A percentile compares a stretch with the other conserved stretches of the same genome.
These are phyloP conservation scores for Coffea canephora DNA, from an alignment of 257 asterid species.

Conservation along the genomic window DNA sequence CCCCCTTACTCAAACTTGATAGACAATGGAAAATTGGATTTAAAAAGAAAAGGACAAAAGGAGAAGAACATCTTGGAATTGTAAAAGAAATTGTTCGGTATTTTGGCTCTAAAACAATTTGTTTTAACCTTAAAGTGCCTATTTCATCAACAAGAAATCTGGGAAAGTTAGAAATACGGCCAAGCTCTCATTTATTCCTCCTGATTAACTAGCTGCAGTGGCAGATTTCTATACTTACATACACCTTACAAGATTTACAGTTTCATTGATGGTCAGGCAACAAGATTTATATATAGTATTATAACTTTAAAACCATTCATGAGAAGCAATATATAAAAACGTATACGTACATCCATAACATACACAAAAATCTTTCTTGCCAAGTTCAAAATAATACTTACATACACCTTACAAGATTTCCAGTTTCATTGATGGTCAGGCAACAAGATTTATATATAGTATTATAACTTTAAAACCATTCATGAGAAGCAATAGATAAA, in stretches of 20 bases:
- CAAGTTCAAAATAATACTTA: background rate
- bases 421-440: background rate
- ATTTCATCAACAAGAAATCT: no score
- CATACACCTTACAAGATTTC: background rate
- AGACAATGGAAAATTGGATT: background rate
- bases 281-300: no score
- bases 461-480: no score
- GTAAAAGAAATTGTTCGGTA: no score
- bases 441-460: no score
- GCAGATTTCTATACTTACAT: background rate
- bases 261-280: background rate
- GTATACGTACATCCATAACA: background rate
- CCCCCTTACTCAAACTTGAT: background rate
- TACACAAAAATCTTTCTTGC: background rate
- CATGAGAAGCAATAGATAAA: background rate
- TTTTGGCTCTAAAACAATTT: background rate
- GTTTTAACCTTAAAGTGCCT: no score
- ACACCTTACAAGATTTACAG: background rate
- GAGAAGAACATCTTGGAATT: no score
- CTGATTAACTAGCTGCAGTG: no score
- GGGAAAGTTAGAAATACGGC: no score
- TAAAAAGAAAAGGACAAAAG: background rate
- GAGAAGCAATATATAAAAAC: background rate
- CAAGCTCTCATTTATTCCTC: no score
- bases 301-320: no score